phyloP scores from a whole-genome alignment of 1,284 basidiomycete genomes.

The Cutaneotrichosporon sp. region DNA sequence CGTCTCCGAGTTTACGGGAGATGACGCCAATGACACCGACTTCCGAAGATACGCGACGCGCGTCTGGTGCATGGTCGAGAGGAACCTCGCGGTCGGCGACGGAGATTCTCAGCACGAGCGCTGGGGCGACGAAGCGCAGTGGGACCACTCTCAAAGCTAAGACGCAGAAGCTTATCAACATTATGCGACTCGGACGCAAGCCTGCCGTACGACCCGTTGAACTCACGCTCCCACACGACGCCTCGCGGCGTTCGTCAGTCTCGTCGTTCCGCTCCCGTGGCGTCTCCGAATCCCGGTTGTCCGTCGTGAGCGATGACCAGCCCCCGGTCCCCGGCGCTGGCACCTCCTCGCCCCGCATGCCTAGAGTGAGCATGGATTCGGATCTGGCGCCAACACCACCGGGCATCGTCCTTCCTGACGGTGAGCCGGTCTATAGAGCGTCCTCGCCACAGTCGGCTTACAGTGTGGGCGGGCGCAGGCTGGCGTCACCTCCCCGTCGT shows the following conservation, averaged over 20 bases:
- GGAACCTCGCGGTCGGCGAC: not conserved
- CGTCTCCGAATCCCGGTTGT: constrained; percentile 11
- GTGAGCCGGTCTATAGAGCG: not conserved
- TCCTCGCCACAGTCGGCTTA: not conserved
- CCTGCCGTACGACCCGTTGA: not conserved
- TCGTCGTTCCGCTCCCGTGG: constrained; percentile 26
- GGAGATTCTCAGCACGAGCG: not conserved
- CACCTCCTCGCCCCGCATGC: not conserved
- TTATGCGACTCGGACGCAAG: constrained; percentile 33
- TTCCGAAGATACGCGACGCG: not conserved
- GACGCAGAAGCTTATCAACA: constrained; percentile 38
- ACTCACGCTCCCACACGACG: not conserved
- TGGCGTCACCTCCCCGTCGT: constrained; percentile 3
- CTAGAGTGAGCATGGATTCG: not conserved
- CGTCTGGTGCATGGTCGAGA: not conserved
- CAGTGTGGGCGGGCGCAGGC: not conserved
- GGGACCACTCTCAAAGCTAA: constrained; percentile 34
- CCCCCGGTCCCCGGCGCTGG: not conserved
- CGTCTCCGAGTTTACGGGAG: not conserved
- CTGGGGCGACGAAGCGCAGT: not conserved
- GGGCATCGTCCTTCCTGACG: not conserved
- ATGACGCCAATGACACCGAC: not conserved
- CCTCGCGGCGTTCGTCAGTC: constrained; percentile 31
- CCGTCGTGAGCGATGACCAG: constrained; percentile 11
- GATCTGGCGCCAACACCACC: not conserved